Evolutionary conservation across 2,329 filamentous ascomycete genomes (phyloP), one percentile per base, ranked within the genome.

Genomic region (Alternaria sp.): DNA sequence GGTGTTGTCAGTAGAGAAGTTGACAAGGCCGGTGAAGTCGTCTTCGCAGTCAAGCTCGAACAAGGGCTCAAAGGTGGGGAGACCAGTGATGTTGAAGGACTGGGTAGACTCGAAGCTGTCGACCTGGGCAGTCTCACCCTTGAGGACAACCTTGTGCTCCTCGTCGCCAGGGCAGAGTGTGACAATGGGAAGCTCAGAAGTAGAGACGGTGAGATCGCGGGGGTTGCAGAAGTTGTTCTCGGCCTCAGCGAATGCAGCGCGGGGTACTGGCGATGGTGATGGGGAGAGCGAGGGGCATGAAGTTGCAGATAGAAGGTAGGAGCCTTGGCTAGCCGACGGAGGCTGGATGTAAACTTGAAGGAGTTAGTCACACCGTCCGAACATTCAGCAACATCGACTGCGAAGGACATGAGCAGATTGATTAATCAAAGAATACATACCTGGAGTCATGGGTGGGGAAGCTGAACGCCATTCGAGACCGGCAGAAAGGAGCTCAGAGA

Each of bases 1-100:
- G 12, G 86, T 81, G 78, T 90, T 89, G 50, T 85, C 81, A 40
- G 83, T 81, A 20, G 86, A 84, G 67, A 93, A 90, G 74, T 92
- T 88, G 66, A 93, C 89, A 9, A 96, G 86, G 57, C 87, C 86
- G 77, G 88, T 90, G 73, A 96, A 93, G 76, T 95, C 92, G 85
- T 96, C 92, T 73, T 97, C 94, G 1, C 92, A 93, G 78, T 97
- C 94, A 58, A 97, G 86, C 72, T 97, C 93, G 25, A 94, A 95
- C 68, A 96, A 88, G 67, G 93, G 91, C 78, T 96, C 92, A 70
- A 97, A 96, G 9, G 85, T 84, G 27, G 91, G 90, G 30, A 95
- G 85, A 25, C 86, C 86, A 58, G 81, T 79, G 67, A 86, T 82
- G 69, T 84, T 80, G 57, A 73, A 73, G 16, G 70, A 51, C n/a